Evolutionary conservation across 257 asterid species (phyloP).

Genomic region (Penstemon eatonii): DNA sequence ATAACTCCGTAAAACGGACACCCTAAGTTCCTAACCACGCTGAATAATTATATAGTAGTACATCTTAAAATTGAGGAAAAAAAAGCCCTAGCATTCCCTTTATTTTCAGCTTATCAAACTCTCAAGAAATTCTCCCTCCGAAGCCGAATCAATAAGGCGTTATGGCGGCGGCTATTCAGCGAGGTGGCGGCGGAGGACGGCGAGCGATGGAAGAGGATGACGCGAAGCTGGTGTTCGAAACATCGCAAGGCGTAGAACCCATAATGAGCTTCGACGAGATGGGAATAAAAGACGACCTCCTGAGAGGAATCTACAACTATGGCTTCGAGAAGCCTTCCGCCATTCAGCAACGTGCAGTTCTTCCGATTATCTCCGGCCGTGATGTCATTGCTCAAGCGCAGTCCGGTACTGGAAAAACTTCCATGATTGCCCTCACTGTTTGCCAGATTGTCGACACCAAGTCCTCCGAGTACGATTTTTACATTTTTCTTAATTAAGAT

Average conservation of each 20-base stretch:
- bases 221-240: slow-evolving; percentile 68
- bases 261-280: slow-evolving; percentile 78
- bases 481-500: background rate
- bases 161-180: slow-evolving; percentile 61
- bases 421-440: slow-evolving; percentile 94
- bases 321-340: slow-evolving; percentile 98
- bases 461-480: slow-evolving; percentile 70
- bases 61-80: slow-evolving; percentile 6
- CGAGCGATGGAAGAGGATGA: slow-evolving; percentile 53
- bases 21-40: too few relatives aligned
- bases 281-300: slow-evolving; percentile 81
- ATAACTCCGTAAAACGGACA: too few relatives aligned
- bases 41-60: too few relatives aligned
- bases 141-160: slow-evolving; percentile 15
- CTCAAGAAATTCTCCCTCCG: slow-evolving; percentile 18
- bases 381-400: slow-evolving; percentile 96
- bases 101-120: slow-evolving; percentile 10
- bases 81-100: slow-evolving; percentile 26
- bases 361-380: slow-evolving; percentile 78
- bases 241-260: slow-evolving; percentile 85
- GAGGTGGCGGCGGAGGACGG: slow-evolving; percentile 45
- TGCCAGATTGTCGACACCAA: slow-evolving; percentile 86
- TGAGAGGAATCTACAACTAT: slow-evolving; percentile 75
- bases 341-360: slow-evolving; percentile 83
- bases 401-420: slow-evolving; percentile 88